Conservation (phyloP, 306 rosid species). For the Malus sylvestris region DNA sequence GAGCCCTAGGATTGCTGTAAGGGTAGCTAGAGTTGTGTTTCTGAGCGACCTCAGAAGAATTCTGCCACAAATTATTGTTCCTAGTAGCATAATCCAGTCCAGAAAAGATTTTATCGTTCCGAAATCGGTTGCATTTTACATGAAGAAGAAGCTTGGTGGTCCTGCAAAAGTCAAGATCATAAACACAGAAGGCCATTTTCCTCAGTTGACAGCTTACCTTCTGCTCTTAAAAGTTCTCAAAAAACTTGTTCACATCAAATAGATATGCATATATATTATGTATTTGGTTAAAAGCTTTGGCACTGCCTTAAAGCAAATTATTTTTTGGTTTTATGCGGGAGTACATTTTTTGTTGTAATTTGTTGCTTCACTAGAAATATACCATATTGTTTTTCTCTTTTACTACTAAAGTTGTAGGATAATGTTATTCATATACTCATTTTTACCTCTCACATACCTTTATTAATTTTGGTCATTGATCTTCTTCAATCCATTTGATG, state of each 20-base stretch:
- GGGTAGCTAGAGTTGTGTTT: constrained; percentile 32
- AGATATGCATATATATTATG: neutral
- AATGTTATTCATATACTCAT: too few relatives aligned
- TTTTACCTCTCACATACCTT: too few relatives aligned
- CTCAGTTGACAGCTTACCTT: constrained; percentile 36
- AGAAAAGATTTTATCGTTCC: constrained; percentile 28
- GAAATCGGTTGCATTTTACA: constrained; percentile 28
- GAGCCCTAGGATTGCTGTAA: constrained; percentile 34
- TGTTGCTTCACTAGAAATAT: too few relatives aligned
- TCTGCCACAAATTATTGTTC: constrained; percentile 30
- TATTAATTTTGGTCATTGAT: too few relatives aligned
- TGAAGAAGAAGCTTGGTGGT: constrained; percentile 24
- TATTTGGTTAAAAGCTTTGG: neutral
- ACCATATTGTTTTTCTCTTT: too few relatives aligned
- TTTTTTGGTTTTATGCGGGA: neutral
- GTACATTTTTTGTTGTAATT: neutral
- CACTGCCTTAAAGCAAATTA: neutral
- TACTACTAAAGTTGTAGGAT: too few relatives aligned
- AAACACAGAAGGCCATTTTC: constrained; percentile 38
- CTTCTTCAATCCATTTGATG: too few relatives aligned
- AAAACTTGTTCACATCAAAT: neutral
- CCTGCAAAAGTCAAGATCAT: constrained; percentile 27
- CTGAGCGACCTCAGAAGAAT: constrained; percentile 30
- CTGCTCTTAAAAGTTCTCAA: constrained; percentile 25
- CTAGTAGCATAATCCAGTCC: constrained; percentile 38